Evolutionary conservation across 2,329 filamentous ascomycete species (phyloP).

Genomic region (Epichloe glyceriae): DNA sequence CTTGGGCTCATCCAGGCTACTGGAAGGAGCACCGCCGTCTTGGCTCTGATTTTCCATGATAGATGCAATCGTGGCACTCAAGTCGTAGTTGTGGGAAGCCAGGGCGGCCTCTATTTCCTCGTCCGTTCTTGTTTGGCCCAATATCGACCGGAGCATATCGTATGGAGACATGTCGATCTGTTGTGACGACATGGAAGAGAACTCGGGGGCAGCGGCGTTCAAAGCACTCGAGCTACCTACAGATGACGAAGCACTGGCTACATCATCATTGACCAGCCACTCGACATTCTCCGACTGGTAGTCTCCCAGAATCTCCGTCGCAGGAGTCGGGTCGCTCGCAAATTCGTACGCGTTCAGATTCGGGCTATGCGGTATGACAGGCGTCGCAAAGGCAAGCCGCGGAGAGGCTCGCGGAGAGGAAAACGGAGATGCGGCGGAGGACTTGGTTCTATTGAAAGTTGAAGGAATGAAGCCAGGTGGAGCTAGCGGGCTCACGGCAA

Average conservation of each 20-base stretch:
- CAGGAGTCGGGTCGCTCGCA: slow-evolving; percentile 64
- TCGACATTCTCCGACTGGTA: slow-evolving; percentile 91
- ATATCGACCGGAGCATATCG: slow-evolving; percentile 90
- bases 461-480: slow-evolving; percentile 74
- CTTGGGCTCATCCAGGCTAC: slow-evolving; percentile 40
- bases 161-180: slow-evolving; percentile 93
- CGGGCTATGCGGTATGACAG: slow-evolving; percentile 84
- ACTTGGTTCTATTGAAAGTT: slow-evolving; percentile 60
- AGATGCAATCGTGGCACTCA: slow-evolving; percentile 79
- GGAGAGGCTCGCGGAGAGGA: slow-evolving; percentile 88
- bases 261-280: slow-evolving; percentile 88
- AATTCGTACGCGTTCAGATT: slow-evolving; percentile 93
- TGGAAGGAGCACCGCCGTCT: slow-evolving; percentile 18
- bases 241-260: slow-evolving; percentile 67
- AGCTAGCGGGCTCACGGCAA: slow-evolving; percentile 69
- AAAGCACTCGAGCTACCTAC: slow-evolving; percentile 54
- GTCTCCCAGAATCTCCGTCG: slow-evolving; percentile 79
- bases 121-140: slow-evolving; percentile 78
- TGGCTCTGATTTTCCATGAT: slow-evolving; percentile 63
- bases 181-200: slow-evolving; percentile 42
- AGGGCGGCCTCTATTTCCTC: slow-evolving; percentile 92
- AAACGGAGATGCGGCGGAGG: slow-evolving; percentile 76
- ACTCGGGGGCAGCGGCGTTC: slow-evolving; percentile 74
- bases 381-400: slow-evolving; percentile 77
- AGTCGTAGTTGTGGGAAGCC: slow-evolving; percentile 79